Percentiles rank a stretch among this genome's conserved stretches.
Conservation (phyloP, 1,139 yeast genomes). For the Kurtzmaniella quercitrusa region DNA sequence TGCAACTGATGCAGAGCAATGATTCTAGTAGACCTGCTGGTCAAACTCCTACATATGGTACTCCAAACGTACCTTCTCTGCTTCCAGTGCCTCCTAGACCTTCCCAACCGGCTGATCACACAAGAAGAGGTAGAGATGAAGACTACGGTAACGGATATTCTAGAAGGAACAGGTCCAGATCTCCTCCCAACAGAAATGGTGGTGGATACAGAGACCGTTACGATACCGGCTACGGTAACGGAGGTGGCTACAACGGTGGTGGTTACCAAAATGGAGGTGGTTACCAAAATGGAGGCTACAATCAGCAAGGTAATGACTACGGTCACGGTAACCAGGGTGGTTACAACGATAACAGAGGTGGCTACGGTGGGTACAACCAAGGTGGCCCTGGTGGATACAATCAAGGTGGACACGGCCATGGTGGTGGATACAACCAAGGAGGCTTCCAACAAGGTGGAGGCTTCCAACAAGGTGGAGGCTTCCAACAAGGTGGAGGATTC, state of each 20-base stretch:
- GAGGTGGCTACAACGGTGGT: slow-evolving; percentile 1
- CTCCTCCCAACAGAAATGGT: slow-evolving; percentile 47
- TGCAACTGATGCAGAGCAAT: slow-evolving; percentile 36
- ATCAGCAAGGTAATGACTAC: slow-evolving; percentile 12
- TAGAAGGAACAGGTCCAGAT: slow-evolving; percentile 55
- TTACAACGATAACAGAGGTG: background rate
- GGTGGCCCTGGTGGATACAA: slow-evolving; percentile 9
- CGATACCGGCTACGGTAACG: slow-evolving; percentile 12
- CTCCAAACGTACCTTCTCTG: background rate
- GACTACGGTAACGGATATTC: slow-evolving; percentile 23
- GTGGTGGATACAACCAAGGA: background rate
- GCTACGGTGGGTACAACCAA: background rate
- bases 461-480: slow-evolving; percentile 9
- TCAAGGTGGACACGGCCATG: slow-evolving; percentile 7
- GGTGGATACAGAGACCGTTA: slow-evolving; percentile 26
- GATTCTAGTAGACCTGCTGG: slow-evolving; percentile 10
- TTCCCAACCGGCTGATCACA: slow-evolving; percentile 15
- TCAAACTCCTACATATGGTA: slow-evolving; percentile 7
- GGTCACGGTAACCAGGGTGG: slow-evolving; percentile 12
- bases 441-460: background rate
- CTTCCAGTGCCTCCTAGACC: slow-evolving; percentile 29
- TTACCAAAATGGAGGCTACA: slow-evolving; percentile 11
- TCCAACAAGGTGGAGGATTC: slow-evolving; percentile 5
- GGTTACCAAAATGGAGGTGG: background rate
- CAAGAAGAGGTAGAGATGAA: slow-evolving; percentile 33